These are phyloP conservation scores for Penicillium riverlandense DNA, from an alignment of 495 filamentous ascomycete species.

Conservation along the genomic window DNA sequence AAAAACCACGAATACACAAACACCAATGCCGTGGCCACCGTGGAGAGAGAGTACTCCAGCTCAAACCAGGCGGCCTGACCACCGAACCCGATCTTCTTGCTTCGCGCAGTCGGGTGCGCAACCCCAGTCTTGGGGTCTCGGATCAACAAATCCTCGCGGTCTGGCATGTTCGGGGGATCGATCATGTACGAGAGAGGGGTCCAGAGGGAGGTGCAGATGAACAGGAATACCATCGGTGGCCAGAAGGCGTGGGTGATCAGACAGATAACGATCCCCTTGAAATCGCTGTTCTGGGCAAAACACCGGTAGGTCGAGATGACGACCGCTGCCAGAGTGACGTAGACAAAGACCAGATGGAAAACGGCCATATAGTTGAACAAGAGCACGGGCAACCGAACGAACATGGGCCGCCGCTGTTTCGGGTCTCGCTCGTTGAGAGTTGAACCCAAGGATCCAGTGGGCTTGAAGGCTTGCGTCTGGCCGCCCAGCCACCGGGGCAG, in stretches of 20 bases:
- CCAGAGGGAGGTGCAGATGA: constrained; percentile 29
- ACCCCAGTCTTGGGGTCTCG: constrained; percentile 40
- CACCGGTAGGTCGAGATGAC: constrained; percentile 27
- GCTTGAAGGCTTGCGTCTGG: constrained; percentile 29
- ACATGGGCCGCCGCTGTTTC: constrained; percentile 20
- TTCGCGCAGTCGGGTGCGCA: constrained; percentile 30
- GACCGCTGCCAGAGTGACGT: constrained; percentile 31
- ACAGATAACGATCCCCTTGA: constrained; percentile 25
- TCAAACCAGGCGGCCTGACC: constrained; percentile 38
- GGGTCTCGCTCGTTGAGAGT: constrained; percentile 26
- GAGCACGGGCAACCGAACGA: constrained; percentile 22
- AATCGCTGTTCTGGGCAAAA: constrained; percentile 17
- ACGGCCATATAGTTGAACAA: constrained; percentile 28
- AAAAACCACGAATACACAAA: constrained; percentile 37
- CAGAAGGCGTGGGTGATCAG: constrained; percentile 43
- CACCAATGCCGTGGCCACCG: constrained; percentile 27
- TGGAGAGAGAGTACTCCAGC: constrained; percentile 31
- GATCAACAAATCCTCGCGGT: constrained; percentile 33
- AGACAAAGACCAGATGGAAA: constrained; percentile 33
- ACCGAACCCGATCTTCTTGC: constrained; percentile 36
- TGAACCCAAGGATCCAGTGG: constrained; percentile 25
- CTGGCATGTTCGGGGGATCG: constrained; percentile 34
- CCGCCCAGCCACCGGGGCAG: constrained; percentile 36
- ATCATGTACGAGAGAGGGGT: constrained; percentile 37
- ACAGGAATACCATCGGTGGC: constrained; percentile 36